These are phyloP conservation scores for Neofusicoccum cordaticola DNA, from an alignment of 2,329 filamentous ascomycete species.

Conservation along the genomic window DNA sequence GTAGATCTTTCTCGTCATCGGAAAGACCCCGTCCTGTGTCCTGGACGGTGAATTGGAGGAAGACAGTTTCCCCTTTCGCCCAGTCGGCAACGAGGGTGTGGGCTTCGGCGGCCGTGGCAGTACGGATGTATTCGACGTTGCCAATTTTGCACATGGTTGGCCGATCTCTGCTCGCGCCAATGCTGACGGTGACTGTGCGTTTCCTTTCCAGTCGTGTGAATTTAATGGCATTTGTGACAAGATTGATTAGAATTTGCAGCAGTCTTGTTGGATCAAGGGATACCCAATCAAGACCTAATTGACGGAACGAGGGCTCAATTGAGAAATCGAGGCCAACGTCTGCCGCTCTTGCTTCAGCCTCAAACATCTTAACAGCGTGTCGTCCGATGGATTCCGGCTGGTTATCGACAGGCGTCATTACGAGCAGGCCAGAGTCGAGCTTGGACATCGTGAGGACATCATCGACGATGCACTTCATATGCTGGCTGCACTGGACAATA, in stretches of 20 bases:
- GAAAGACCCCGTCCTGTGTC: slow-evolving; percentile 43
- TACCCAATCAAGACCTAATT: slow-evolving; percentile 38
- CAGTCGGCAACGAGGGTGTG: slow-evolving; percentile 26
- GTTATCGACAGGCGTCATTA: slow-evolving; percentile 35
- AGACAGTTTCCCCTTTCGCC: slow-evolving; percentile 36
- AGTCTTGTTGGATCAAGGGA: slow-evolving; percentile 43
- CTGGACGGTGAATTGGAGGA: slow-evolving; percentile 33
- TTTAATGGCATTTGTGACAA: slow-evolving; percentile 49
- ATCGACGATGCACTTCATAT: slow-evolving; percentile 50
- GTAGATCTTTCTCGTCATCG: slow-evolving; percentile 31
- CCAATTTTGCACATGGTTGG: not conserved
- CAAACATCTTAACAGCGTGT: slow-evolving; percentile 41
- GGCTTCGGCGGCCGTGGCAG: not conserved
- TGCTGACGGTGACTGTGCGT: slow-evolving; percentile 38
- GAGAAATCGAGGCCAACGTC: slow-evolving; percentile 30
- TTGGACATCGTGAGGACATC: slow-evolving; percentile 47
- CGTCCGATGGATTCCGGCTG: slow-evolving; percentile 8
- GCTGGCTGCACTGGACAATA: slow-evolving; percentile 46
- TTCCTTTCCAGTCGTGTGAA: slow-evolving; percentile 40
- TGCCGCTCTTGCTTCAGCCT: slow-evolving; percentile 35
- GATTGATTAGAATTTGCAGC: slow-evolving; percentile 42
- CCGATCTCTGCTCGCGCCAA: slow-evolving; percentile 28
- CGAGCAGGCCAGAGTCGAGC: slow-evolving; percentile 44
- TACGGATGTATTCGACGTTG: slow-evolving; percentile 12
- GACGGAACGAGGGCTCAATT: slow-evolving; percentile 37